These are phyloP conservation scores for Mucor lusitanicus DNA, from an alignment of 371 early-diverging fungal genomes.

Conservation along the genomic window DNA sequence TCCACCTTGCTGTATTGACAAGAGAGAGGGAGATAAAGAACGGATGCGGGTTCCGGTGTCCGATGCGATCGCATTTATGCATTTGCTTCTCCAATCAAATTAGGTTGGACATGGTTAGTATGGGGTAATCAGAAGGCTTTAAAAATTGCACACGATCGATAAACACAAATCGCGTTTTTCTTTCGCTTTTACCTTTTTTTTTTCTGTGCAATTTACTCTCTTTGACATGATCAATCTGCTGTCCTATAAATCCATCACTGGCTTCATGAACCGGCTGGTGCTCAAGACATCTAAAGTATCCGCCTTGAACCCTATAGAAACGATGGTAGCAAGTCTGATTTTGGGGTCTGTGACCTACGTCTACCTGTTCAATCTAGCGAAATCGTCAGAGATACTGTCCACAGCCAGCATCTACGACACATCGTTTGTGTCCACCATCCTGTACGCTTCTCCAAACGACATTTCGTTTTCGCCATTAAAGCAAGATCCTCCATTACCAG, in stretches of 20 bases:
- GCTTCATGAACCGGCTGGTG: not conserved
- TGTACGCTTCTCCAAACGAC: conserved; percentile 1
- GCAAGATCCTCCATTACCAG: not conserved
- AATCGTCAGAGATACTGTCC: not conserved
- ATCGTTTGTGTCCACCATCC: not conserved
- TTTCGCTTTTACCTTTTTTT: not conserved
- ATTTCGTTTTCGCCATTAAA: not conserved
- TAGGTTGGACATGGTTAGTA: too few species aligned
- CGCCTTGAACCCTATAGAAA: not conserved
- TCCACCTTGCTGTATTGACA: too few species aligned
- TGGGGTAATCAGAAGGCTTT: too few species aligned
- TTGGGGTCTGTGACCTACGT: not conserved
- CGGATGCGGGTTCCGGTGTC: too few species aligned
- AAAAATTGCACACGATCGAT: too few species aligned
- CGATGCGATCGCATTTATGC: too few species aligned
- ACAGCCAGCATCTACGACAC: not conserved
- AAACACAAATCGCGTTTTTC: not conserved
- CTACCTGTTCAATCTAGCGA: not conserved
- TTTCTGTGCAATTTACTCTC: not conserved
- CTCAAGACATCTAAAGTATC: not conserved
- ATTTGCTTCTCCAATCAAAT: too few species aligned
- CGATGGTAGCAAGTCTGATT: not conserved
- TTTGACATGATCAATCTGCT: not conserved
- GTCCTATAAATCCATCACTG: not conserved
- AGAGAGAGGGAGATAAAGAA: too few species aligned